A percentile compares a stretch with the other conserved stretches of the same genome.
Conservation (phyloP, 1,139 yeast species). For the Casaregolazyma suthepensis region DNA sequence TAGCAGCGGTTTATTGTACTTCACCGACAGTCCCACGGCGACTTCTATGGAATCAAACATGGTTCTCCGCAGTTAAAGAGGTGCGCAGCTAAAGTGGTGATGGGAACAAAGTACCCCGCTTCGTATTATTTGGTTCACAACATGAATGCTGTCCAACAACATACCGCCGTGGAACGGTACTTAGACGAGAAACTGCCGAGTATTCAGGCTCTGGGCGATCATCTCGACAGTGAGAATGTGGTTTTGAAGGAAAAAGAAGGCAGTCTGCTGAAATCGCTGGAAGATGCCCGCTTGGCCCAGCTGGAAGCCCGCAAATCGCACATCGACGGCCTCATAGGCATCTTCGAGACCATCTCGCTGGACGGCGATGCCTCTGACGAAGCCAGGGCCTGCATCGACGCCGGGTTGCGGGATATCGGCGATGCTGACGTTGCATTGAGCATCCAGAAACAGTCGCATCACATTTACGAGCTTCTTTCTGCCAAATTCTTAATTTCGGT, state of each 20-base stretch:
- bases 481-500: background rate
- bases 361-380: background rate
- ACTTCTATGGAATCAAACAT: constrained; percentile 8
- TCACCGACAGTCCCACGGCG: constrained; percentile 7
- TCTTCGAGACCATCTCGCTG: background rate
- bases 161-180: constrained; percentile 6
- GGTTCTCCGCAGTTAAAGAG: background rate
- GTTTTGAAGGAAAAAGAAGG: constrained; percentile 12
- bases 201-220: constrained; percentile 14
- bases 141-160: background rate
- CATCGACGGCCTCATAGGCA: constrained; percentile 9
- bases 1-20: constrained; percentile 5
- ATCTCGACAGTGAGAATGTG: constrained; percentile 20
- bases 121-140: background rate
- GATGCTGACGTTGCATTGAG: background rate
- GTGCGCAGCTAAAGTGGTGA: background rate
- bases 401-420: constrained; percentile 3
- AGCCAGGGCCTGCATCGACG: background rate
- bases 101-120: background rate
- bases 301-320: constrained; percentile 10
- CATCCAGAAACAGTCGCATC: background rate
- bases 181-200: constrained; percentile 20
- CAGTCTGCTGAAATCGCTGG: constrained; percentile 8
- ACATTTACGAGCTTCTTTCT: background rate
- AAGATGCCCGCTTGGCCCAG: background rate